A percentile compares a stretch with the other conserved stretches of the same genome.
Conservation (phyloP, 2,329 filamentous ascomycete genomes). For the Zalaria sp. region DNA sequence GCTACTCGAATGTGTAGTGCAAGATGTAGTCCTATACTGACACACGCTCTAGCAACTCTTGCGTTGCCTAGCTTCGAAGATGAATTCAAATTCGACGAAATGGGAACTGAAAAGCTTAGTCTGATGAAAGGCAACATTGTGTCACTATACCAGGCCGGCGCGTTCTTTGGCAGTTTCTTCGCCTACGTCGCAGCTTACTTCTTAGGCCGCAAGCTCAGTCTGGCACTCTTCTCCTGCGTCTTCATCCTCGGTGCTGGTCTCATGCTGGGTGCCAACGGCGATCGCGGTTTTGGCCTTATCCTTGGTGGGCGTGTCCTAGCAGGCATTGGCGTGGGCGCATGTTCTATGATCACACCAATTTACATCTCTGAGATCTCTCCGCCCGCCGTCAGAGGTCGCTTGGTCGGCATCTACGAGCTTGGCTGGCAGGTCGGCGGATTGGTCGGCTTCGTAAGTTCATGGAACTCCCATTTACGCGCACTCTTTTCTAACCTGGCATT, state of each 20-base stretch:
- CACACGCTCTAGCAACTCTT: constrained; percentile 36
- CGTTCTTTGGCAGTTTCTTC: constrained; percentile 65
- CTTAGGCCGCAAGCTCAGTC: constrained; percentile 50
- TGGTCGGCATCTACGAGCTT: constrained; percentile 45
- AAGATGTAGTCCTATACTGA: too few species aligned
- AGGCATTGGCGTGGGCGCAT: constrained; percentile 42
- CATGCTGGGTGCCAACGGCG: constrained; percentile 52
- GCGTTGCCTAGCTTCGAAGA: constrained; percentile 52
- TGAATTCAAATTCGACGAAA: constrained; percentile 50
- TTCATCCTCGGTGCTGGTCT: constrained; percentile 59
- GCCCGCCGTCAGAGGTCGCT: constrained; percentile 43
- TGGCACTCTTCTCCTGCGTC: constrained; percentile 45
- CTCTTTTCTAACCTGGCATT: too few species aligned
- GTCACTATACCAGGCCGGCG: constrained; percentile 68
- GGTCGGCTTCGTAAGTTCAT: constrained; percentile 24
- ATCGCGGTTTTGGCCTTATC: constrained; percentile 47
- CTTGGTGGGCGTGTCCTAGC: constrained; percentile 44
- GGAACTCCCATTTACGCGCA: too few species aligned
- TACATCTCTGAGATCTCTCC: constrained; percentile 46
- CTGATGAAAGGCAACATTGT: constrained; percentile 62
- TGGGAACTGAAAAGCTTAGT: constrained; percentile 34
- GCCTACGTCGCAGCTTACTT: constrained; percentile 54
- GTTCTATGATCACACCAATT: constrained; percentile 43
- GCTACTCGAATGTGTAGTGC: too few species aligned
- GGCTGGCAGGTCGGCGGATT: constrained; percentile 40